phyloP scores from a whole-genome alignment of 306 rosid species.

The Dalbergia cultrata region DNA sequence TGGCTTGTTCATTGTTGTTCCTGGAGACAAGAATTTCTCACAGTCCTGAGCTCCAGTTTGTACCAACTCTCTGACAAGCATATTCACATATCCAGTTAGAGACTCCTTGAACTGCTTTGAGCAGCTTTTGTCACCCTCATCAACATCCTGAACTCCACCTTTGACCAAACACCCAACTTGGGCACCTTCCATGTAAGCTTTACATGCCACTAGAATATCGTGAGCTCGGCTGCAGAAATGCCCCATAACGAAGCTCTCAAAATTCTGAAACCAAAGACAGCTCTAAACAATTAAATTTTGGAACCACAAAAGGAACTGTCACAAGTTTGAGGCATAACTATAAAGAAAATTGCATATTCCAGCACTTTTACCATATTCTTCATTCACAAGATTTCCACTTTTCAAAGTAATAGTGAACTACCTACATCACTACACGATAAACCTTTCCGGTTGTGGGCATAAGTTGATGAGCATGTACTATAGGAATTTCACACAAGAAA shows the following conservation, averaged over 20 bases:
- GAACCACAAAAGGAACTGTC: background rate
- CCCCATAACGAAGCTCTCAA: conserved; percentile 79
- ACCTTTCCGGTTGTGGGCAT: background rate
- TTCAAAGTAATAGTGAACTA: conserved; percentile 10
- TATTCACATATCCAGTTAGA: conserved; percentile 47
- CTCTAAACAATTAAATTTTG: conserved; percentile 26
- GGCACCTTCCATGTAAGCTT: conserved; percentile 84
- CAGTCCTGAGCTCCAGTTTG: conserved; percentile 69
- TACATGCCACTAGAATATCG: conserved; percentile 81
- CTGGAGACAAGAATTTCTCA: conserved; percentile 56
- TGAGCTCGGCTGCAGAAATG: conserved; percentile 75
- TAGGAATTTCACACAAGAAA: background rate
- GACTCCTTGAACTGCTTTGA: conserved; percentile 63
- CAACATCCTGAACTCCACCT: conserved; percentile 85
- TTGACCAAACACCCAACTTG: conserved; percentile 84
- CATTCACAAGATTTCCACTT: conserved; percentile 10
- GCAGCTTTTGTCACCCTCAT: conserved; percentile 72
- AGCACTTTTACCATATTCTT: conserved; percentile 16
- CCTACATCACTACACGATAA: background rate
- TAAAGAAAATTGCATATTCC: background rate
- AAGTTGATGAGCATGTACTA: background rate
- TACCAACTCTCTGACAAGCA: conserved; percentile 62
- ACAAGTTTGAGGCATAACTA: background rate
- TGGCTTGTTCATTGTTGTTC: conserved; percentile 37
- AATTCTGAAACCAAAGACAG: conserved; percentile 64